Conservation (phyloP, 228 moss, liverwort and hornwort species). For the Sphagnum magellanicum region DNA sequence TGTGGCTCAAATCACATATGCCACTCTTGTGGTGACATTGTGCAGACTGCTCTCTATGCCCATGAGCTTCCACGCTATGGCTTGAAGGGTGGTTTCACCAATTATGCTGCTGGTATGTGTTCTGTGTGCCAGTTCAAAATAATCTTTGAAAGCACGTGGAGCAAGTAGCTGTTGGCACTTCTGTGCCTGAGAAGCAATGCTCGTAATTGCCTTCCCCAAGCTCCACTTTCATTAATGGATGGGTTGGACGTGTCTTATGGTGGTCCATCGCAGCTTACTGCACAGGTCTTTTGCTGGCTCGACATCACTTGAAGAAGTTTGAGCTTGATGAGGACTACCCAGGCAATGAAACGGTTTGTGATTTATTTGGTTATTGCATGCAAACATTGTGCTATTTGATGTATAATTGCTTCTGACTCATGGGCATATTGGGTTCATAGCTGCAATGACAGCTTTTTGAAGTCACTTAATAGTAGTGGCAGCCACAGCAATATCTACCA, state of each 20-base stretch:
- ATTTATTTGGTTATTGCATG: too few species aligned
- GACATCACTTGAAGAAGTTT: conserved; percentile 24
- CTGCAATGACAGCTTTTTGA: too few species aligned
- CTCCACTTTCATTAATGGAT: too few species aligned
- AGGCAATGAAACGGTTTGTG: conserved; percentile 20
- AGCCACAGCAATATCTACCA: too few species aligned
- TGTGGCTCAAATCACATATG: conserved; percentile 37
- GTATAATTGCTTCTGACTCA: too few species aligned
- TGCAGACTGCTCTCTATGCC: conserved; percentile 24
- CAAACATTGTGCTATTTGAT: too few species aligned
- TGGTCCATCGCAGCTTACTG: conserved; percentile 30
- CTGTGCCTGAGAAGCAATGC: too few species aligned
- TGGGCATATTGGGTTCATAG: too few species aligned
- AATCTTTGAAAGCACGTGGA: not conserved
- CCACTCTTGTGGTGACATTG: conserved; percentile 42
- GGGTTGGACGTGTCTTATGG: not conserved
- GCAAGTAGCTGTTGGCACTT: too few species aligned
- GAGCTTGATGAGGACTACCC: conserved; percentile 40
- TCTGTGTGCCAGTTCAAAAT: too few species aligned
- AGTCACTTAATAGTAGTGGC: too few species aligned
- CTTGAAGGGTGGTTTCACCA: conserved; percentile 33
- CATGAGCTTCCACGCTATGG: conserved; percentile 33
- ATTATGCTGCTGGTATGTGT: conserved; percentile 27
- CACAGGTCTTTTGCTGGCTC: conserved; percentile 41
- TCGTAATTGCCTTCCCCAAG: too few species aligned